Evolutionary conservation across 805 yeast genomes (phyloP), one percentile per base, ranked within the genome.

Genomic region (Ogataea corticis): DNA sequence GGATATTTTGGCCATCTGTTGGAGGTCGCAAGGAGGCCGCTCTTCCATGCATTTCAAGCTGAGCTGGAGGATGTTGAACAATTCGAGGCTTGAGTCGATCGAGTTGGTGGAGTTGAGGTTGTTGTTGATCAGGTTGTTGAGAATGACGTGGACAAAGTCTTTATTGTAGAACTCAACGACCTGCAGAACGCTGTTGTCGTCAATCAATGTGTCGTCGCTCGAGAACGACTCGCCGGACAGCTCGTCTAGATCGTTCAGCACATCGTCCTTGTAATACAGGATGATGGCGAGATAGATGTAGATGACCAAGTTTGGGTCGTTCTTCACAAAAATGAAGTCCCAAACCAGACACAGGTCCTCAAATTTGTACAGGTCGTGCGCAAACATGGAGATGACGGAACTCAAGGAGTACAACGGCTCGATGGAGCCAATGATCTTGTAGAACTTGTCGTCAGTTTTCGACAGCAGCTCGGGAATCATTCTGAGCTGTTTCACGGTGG

Each of bases 331-430:
- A 7, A 85, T 69, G 44, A 76, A 77, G 60, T 88, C 96, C 79
- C 94, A 87, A 3, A 92, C 63, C 3, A 73, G 63, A 45, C 79
- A 70, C 6, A 87, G 65, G 23, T 78, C 76, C 11, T 67, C 67
- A 38, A 75, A 66, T 28, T 73, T 70, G 35, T 70, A 66, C 15
- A 78, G 51, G 48, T 88, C 90, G 66, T 91, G 97, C 7, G 92
- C 70, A 60, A 83, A 88, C 37, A 87, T 55, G 1, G 98, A 89
- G 29, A 92, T 70, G 1, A 92, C 68, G 1, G 92, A 77, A 15
- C 96, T 85, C 13, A 94, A 65, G 0, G 89, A 85, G 57, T 80
- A 91, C 43, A 75, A 75, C 1, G 89, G 88, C 47, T 74, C 72
- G 7, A 72, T 45, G 3, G 67, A 48, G 14, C 65, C 69, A 12